phyloP scores from a whole-genome alignment of 768 basidiomycete species.

The Boletus insuetus region DNA sequence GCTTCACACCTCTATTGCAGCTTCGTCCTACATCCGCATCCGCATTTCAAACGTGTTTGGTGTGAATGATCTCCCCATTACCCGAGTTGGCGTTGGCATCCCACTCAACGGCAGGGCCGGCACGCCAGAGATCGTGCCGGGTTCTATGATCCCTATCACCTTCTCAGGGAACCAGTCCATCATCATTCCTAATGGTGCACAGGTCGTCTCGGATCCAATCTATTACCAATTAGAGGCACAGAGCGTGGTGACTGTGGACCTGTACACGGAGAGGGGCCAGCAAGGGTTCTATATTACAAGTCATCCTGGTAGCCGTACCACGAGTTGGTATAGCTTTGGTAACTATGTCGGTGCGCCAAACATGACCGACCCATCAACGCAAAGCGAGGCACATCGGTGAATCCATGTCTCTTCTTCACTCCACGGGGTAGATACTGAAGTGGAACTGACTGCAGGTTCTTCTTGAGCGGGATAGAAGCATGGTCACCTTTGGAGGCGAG shows the following conservation, averaged over 20 bases:
- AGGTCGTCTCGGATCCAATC: neutral
- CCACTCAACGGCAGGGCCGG: neutral
- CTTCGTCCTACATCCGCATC: conserved; percentile 1
- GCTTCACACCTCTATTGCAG: neutral
- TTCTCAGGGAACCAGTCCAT: conserved; percentile 4
- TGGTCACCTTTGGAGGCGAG: conserved; percentile 1
- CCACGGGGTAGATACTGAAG: neutral
- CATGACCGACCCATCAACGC: conserved; percentile 13
- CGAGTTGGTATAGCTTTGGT: conserved; percentile 2
- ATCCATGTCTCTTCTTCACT: neutral
- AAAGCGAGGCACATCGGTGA: neutral
- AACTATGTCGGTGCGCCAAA: conserved; percentile 1
- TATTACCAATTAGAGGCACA: neutral
- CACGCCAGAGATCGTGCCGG: neutral
- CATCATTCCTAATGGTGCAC: neutral
- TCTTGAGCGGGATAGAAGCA: neutral
- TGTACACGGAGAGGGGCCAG: conserved; percentile 1
- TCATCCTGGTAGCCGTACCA: neutral
- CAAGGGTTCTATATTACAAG: conserved; percentile 2
- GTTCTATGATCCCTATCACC: neutral
- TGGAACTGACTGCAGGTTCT: conserved; percentile 12
- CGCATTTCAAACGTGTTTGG: conserved; percentile 2
- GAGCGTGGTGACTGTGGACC: neutral
- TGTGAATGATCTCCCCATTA: neutral
- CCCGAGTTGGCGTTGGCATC: neutral